Percentiles rank a stretch among this genome's conserved stretches.
Evolutionary conservation across 2,329 filamentous ascomycete genomes (phyloP).

Genomic region (Tolypocladium amazonense): DNA sequence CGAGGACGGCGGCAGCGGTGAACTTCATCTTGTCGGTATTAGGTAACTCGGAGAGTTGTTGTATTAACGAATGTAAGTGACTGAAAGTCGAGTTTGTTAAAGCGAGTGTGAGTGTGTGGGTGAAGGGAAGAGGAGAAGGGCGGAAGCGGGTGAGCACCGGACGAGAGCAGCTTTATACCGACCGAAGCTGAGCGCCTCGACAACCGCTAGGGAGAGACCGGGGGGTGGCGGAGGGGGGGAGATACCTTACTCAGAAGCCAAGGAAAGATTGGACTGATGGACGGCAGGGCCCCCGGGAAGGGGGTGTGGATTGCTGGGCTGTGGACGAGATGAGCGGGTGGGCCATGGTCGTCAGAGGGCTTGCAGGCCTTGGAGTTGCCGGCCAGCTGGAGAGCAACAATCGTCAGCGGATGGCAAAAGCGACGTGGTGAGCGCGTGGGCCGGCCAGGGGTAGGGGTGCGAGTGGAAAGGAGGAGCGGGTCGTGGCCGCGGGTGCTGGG

Average conservation of each 20-base stretch:
- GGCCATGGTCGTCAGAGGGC: not conserved
- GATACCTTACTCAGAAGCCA: not conserved
- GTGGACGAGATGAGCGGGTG: not conserved
- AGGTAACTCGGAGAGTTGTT: constrained; percentile 23
- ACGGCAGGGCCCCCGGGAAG: not conserved
- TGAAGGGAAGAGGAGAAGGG: constrained; percentile 28
- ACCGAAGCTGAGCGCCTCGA: not conserved
- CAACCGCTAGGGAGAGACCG: constrained; percentile 3
- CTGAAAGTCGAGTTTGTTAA: constrained; percentile 36
- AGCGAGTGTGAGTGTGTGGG: constrained; percentile 38
- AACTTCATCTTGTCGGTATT: constrained; percentile 56
- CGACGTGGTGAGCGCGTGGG: constrained; percentile 7
- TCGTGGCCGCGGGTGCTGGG: not conserved
- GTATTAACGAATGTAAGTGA: constrained; percentile 47
- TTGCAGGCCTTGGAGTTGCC: too few species aligned
- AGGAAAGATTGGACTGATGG: not conserved
- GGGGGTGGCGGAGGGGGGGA: not conserved
- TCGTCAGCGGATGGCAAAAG: not conserved
- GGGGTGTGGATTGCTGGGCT: not conserved
- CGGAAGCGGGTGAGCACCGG: constrained; percentile 20
- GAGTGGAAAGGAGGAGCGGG: constrained; percentile 9
- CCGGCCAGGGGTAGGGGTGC: constrained; percentile 7
- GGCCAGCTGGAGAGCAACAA: not conserved
- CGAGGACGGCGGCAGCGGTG: constrained; percentile 41
- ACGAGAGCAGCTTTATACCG: constrained; percentile 38